phyloP scores from a whole-genome alignment of 495 filamentous ascomycete genomes.

The Baudoinia panamericana region DNA sequence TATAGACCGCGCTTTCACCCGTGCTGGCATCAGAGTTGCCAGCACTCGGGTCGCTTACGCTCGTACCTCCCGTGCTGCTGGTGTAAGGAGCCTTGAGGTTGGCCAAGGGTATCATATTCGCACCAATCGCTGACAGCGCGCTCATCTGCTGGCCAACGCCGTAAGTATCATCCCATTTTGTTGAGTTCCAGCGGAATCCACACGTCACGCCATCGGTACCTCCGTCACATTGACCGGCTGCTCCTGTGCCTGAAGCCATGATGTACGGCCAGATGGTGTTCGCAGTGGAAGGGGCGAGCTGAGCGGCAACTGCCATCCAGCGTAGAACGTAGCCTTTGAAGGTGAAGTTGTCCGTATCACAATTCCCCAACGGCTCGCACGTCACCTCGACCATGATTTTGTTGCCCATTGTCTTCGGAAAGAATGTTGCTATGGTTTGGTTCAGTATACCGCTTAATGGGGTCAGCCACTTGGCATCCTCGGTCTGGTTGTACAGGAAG shows the following conservation, averaged over 20 bases:
- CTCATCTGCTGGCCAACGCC: slow-evolving; percentile 55
- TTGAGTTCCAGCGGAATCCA: slow-evolving; percentile 53
- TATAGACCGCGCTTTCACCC: neutral
- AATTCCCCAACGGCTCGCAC: slow-evolving; percentile 12
- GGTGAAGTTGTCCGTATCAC: slow-evolving; percentile 20
- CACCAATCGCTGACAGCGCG: slow-evolving; percentile 52
- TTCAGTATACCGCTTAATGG: slow-evolving; percentile 26
- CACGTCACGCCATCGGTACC: slow-evolving; percentile 41
- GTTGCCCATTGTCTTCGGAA: slow-evolving; percentile 26
- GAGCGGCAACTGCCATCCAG: slow-evolving; percentile 61
- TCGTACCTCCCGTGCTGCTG: slow-evolving; percentile 26
- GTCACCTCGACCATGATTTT: slow-evolving; percentile 16
- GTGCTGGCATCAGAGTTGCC: neutral
- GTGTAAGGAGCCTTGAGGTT: slow-evolving; percentile 29
- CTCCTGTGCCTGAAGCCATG: slow-evolving; percentile 48
- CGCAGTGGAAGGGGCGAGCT: slow-evolving; percentile 57
- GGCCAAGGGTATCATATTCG: slow-evolving; percentile 31
- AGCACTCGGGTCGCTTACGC: slow-evolving; percentile 26
- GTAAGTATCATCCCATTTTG: slow-evolving; percentile 27
- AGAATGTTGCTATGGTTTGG: slow-evolving; percentile 21
- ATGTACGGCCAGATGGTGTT: slow-evolving; percentile 49
- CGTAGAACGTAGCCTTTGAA: slow-evolving; percentile 71
- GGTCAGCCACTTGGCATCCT: slow-evolving; percentile 10
- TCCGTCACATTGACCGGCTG: slow-evolving; percentile 51
- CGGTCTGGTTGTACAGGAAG: slow-evolving; percentile 28